Evolutionary conservation across 169 alveolate genomes (phyloP).

Genomic region (Babesia divergens): DNA sequence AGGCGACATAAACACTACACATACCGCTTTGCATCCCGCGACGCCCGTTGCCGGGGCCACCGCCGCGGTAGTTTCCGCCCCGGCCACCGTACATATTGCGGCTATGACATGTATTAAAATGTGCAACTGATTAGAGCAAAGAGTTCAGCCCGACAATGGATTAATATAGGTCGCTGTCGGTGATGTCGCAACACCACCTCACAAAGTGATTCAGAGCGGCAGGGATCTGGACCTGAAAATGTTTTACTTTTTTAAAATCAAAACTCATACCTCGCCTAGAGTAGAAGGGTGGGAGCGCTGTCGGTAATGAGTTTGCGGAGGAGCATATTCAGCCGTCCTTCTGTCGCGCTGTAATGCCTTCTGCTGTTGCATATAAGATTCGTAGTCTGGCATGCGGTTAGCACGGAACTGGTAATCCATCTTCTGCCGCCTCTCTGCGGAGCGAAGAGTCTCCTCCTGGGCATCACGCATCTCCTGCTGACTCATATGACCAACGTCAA

Average conservation of each 20-base stretch:
- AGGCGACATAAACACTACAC: neutral
- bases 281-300: neutral
- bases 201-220: conserved; percentile 68
- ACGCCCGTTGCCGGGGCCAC: conserved; percentile 35
- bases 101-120: neutral
- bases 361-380: conserved; percentile 39
- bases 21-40: conserved; percentile 15
- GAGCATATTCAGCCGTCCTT: conserved; percentile 2
- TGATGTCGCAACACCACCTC: conserved; percentile 78
- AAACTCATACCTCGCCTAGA: conserved; percentile 27
- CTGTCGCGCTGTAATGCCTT: conserved; percentile 18
- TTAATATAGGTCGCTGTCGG: conserved; percentile 70
- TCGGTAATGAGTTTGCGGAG: neutral
- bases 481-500: conserved; percentile 59
- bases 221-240: conserved; percentile 31
- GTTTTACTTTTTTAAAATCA: neutral
- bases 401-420: conserved; percentile 44
- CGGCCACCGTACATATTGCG: conserved; percentile 58
- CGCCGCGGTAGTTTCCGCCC: conserved; percentile 55
- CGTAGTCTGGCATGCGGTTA: conserved; percentile 61
- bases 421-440: conserved; percentile 19
- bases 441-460: conserved; percentile 55
- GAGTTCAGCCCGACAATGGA: neutral
- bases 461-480: conserved; percentile 50
- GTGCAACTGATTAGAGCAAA: neutral